Conservation (phyloP, 176 grass and related monocot species). For the Alloteropsis semialata region DNA sequence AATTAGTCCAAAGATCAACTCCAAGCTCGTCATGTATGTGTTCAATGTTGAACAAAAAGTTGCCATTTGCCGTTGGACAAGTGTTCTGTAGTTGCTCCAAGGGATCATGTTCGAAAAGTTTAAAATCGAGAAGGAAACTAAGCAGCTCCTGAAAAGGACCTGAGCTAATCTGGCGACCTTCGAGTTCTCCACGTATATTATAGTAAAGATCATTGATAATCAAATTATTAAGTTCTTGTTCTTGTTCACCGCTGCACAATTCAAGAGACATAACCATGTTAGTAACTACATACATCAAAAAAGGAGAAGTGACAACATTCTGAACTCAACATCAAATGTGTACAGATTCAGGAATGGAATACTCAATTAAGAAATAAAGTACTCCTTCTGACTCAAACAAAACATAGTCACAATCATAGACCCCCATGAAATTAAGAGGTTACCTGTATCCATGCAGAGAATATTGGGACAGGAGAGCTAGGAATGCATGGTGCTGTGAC, state of each 20-base stretch:
- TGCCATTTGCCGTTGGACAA: conserved; percentile 16
- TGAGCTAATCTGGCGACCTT: conserved; percentile 71
- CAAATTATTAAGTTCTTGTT: conserved; percentile 55
- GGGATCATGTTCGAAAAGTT: conserved; percentile 59
- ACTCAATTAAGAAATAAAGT: neutral
- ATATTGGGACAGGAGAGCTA: conserved; percentile 61
- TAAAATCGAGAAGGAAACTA: conserved; percentile 65
- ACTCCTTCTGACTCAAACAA: neutral
- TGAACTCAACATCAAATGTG: conserved; percentile 3
- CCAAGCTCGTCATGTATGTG: conserved; percentile 58
- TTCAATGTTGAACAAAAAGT: conserved; percentile 56
- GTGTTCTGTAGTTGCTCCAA: conserved; percentile 22
- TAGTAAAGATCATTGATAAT: conserved; percentile 75
- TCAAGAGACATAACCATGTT: neutral
- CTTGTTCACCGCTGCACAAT: conserved; percentile 46
- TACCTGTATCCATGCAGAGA: conserved; percentile 60
- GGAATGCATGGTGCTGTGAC: conserved; percentile 66
- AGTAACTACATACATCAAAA: neutral
- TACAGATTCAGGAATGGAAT: neutral
- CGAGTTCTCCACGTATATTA: conserved; percentile 62
- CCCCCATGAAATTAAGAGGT: neutral
- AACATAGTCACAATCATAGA: neutral
- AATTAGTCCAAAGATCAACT: conserved; percentile 66
- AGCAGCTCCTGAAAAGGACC: conserved; percentile 82
- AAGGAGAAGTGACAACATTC: neutral